Base-by-base conservation (phyloP, 176 grass and related monocot species). In the Saccharum spontaneum region DNA sequence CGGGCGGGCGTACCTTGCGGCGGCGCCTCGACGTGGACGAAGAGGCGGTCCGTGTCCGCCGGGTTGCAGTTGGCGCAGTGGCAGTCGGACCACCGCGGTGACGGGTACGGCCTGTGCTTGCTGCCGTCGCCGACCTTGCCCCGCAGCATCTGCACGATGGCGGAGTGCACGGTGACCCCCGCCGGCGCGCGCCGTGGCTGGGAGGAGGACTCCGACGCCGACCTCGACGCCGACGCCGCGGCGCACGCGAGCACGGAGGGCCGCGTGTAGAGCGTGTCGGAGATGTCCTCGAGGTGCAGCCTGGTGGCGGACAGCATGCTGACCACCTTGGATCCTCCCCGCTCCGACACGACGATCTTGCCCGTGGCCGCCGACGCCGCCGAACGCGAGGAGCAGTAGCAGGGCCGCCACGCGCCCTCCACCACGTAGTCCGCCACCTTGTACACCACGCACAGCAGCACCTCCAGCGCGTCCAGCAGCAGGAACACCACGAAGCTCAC, bases 221-320 rank as follows among this genome's bases (percentile, higher is more conserved):
- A 8, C 28, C 28, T 28, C 28, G 28, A 28, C 28, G 28, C 28
- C 20, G 38, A 3, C 71, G 62, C 11, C 26, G 81, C 79, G 61
- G 85, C 40, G 18, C 84, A 85, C 24, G 93, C 86, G 23, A 94
- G 73, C 71, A 94, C 78, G 80, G 86, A 96, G 0, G 91, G 81
- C 18, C 97, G 97, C 61, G 78, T 82, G 90, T 92, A 92, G 44
- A 99, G 94, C 38, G 97, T 99, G 91, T 99, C 97, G 28, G 97
- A 99, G 80, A 99, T 96, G 81, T 99, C 97, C 86, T 99, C 93
- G 18, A 99, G 93, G 61, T 96, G 93, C 6, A 99, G 88, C 67
- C 87, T 94, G 28, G 84, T 96, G 48, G 66, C 73, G 2, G 97
- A 99, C 33, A 92, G 74, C 59, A 99, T 76, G 44, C 91, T 90